Conservation (phyloP, 179 eudicot species). For the Vitellaria paradoxa region DNA sequence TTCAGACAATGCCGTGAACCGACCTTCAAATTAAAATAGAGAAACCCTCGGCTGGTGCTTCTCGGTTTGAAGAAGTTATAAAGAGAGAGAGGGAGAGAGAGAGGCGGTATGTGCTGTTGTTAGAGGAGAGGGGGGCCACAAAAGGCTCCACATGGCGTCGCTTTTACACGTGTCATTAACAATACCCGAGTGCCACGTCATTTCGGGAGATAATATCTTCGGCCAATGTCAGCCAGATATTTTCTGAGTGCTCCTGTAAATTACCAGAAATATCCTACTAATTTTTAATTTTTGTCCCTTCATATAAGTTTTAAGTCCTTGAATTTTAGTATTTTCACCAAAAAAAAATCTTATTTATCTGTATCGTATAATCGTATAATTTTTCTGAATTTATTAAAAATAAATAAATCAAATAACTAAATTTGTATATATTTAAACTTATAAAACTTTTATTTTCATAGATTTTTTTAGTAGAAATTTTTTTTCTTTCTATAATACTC, state of each 20-base stretch:
- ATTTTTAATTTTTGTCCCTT: too few species aligned
- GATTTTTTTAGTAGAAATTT: too few species aligned
- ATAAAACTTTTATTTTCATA: too few species aligned
- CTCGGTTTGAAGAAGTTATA: background rate
- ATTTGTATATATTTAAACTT: too few species aligned
- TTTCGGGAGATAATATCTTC: slow-evolving; percentile 17
- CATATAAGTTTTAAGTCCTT: too few species aligned
- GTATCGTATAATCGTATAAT: too few species aligned
- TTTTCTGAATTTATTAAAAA: too few species aligned
- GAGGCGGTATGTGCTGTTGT: slow-evolving; percentile 2
- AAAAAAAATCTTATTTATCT: too few species aligned
- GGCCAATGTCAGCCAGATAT: slow-evolving; percentile 32
- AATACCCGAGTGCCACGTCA: slow-evolving; percentile 20
- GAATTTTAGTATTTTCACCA: too few species aligned
- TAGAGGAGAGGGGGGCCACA: background rate
- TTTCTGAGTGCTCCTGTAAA: background rate
- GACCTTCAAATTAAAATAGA: background rate
- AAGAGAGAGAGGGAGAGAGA: slow-evolving; percentile 2
- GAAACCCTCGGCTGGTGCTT: slow-evolving; percentile 6
- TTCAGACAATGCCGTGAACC: background rate
- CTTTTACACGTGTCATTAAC: slow-evolving; percentile 33
- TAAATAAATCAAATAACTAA: too few species aligned
- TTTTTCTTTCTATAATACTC: too few species aligned
- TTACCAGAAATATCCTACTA: too few species aligned
- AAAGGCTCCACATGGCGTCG: slow-evolving; percentile 28